Evolutionary conservation across 495 filamentous ascomycete genomes (phyloP).

Genomic region (Penicillium egyptiacum): DNA sequence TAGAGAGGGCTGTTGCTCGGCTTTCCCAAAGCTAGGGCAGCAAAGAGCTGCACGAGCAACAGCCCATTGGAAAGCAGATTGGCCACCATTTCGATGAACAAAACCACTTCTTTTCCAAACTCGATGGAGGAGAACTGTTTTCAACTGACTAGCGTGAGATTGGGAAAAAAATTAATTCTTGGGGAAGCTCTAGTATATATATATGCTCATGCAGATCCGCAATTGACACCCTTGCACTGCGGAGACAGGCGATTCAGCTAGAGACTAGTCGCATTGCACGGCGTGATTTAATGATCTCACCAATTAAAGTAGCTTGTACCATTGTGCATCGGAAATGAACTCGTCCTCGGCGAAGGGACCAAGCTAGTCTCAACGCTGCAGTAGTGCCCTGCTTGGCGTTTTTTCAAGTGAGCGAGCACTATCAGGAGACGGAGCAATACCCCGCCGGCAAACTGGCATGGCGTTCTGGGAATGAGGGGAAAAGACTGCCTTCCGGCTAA

Average conservation of each 20-base stretch:
- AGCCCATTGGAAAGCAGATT: slow-evolving; percentile 30
- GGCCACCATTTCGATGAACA: slow-evolving; percentile 23
- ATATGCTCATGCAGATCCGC: neutral
- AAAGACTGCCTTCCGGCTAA: slow-evolving; percentile 15
- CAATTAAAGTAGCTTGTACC: slow-evolving; percentile 1
- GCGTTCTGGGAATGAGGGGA: slow-evolving; percentile 2
- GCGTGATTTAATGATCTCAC: neutral
- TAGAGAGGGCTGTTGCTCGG: slow-evolving; percentile 40
- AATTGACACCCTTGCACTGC: neutral
- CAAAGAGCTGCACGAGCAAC: slow-evolving; percentile 32
- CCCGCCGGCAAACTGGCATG: slow-evolving; percentile 6
- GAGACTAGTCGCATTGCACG: neutral
- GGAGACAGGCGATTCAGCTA: neutral
- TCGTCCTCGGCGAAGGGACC: neutral
- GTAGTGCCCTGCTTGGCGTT: slow-evolving; percentile 2
- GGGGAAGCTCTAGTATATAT: slow-evolving; percentile 9
- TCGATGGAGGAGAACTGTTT: neutral
- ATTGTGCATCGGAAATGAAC: slow-evolving; percentile 16
- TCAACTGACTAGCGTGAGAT: neutral
- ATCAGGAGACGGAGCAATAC: slow-evolving; percentile 25
- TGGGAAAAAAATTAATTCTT: neutral
- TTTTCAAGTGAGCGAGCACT: slow-evolving; percentile 13
- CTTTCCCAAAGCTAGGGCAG: slow-evolving; percentile 24
- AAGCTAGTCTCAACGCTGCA: slow-evolving; percentile 8
- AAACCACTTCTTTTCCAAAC: neutral